Evolutionary conservation across 2,329 filamentous ascomycete genomes (phyloP).

Genomic region (Phaeosphaeria sp.): DNA sequence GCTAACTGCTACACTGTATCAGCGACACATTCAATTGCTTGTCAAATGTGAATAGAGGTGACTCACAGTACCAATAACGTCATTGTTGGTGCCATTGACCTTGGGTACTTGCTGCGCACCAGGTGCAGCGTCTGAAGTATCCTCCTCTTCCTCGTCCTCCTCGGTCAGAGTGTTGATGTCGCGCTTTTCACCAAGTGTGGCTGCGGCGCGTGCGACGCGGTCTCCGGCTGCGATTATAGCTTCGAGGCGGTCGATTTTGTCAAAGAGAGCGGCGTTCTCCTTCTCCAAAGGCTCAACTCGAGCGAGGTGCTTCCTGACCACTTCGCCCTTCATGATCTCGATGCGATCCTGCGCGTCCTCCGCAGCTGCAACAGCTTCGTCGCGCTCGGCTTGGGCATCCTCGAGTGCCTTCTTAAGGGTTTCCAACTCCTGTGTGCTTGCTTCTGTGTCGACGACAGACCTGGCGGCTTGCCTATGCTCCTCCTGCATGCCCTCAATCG

Average conservation of each 20-base stretch:
- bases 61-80: conserved; percentile 47
- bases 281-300: conserved; percentile 43
- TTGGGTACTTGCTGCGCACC: conserved; percentile 5
- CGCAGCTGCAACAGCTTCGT: conserved; percentile 24
- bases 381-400: conserved; percentile 24
- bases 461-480: conserved; percentile 31
- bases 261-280: conserved; percentile 36
- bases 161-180: conserved; percentile 39
- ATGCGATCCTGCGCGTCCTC: conserved; percentile 42
- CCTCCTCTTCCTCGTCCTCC: conserved; percentile 27
- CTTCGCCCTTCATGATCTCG: conserved; percentile 45
- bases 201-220: conserved; percentile 44
- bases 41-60: conserved; percentile 8
- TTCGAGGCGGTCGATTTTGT: conserved; percentile 44
- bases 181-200: conserved; percentile 42
- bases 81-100: conserved; percentile 19
- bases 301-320: conserved; percentile 45
- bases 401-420: conserved; percentile 20
- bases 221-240: conserved; percentile 45
- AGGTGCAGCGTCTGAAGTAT: conserved; percentile 1
- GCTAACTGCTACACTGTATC: conserved; percentile 47
- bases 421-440: conserved; percentile 13
- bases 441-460: conserved; percentile 10
- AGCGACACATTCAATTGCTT: conserved; percentile 13
- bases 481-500: conserved; percentile 17